phyloP scores from a whole-genome alignment of 495 filamentous ascomycete species.

The Neurospora sp. region DNA sequence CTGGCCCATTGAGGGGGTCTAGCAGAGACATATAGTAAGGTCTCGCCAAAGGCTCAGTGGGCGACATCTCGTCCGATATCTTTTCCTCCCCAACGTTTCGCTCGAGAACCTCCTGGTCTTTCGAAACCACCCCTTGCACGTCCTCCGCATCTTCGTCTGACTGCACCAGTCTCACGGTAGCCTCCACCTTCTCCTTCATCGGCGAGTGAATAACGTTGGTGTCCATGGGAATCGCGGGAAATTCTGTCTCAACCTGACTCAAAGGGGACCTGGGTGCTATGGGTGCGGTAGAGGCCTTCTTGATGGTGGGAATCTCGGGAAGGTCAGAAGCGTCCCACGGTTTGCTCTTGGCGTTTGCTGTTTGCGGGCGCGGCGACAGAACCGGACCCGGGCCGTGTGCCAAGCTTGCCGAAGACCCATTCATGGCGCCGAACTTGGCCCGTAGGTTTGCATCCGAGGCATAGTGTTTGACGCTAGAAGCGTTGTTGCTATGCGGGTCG shows the following conservation, averaged over 20 bases:
- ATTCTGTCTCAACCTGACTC: constrained; percentile 15
- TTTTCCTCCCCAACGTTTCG: not conserved
- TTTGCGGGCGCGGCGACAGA: constrained; percentile 18
- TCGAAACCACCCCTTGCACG: not conserved
- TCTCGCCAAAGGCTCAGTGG: not conserved
- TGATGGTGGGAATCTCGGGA: constrained; percentile 30
- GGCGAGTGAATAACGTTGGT: constrained; percentile 21
- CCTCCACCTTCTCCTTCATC: constrained; percentile 19
- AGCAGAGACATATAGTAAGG: not conserved
- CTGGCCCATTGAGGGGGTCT: not conserved
- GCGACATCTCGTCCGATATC: not conserved
- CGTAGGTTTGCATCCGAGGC: constrained; percentile 32
- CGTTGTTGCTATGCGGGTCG: constrained; percentile 13
- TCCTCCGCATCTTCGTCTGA: constrained; percentile 4
- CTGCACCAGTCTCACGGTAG: constrained; percentile 1
- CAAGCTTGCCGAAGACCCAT: constrained; percentile 14
- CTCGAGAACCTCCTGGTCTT: not conserved
- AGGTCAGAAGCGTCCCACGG: constrained; percentile 26
- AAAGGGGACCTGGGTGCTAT: constrained; percentile 25
- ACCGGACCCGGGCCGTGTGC: constrained; percentile 8
- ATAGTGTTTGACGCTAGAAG: constrained; percentile 19
- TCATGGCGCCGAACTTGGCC: constrained; percentile 9
- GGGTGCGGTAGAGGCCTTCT: constrained; percentile 8
- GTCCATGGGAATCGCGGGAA: constrained; percentile 15
- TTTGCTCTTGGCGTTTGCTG: constrained; percentile 22